Percentiles rank a stretch among this genome's conserved stretches.
Evolutionary conservation across 108 stramenopile species (phyloP).

Genomic region (Craspedostauros australis): DNA sequence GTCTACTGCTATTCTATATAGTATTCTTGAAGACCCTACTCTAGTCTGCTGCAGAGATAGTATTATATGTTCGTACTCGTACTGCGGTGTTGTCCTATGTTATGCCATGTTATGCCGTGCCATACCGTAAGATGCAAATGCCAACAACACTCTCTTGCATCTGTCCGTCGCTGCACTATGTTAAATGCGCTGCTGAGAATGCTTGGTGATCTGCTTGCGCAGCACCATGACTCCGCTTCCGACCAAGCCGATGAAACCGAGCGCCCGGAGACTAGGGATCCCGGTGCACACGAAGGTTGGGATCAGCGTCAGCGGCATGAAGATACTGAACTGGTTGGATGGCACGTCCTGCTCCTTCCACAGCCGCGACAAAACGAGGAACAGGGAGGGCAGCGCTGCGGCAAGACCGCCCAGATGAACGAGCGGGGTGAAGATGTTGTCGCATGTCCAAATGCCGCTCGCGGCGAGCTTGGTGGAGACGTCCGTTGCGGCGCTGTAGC

Average conservation of each 20-base stretch:
- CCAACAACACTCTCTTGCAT: too few species aligned
- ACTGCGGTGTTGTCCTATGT: too few species aligned
- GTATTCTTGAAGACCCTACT: too few species aligned
- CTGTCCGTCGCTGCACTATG: too few species aligned
- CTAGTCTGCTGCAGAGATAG: too few species aligned
- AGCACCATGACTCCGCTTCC: constrained; percentile 35
- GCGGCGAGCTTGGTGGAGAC: constrained; percentile 46
- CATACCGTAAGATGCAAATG: too few species aligned
- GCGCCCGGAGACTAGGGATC: constrained; percentile 48
- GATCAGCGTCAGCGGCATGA: constrained; percentile 50
- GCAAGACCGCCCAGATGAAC: constrained; percentile 47
- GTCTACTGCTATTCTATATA: too few species aligned
- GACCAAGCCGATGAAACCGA: constrained; percentile 35
- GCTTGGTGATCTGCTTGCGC: too few species aligned
- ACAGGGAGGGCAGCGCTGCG: constrained; percentile 48
- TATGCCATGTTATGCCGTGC: too few species aligned
- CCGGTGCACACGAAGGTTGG: constrained; percentile 52
- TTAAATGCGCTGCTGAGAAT: too few species aligned
- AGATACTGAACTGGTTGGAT: constrained; percentile 15
- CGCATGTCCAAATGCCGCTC: constrained; percentile 62
- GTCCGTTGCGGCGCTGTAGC: constrained; percentile 33
- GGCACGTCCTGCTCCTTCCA: constrained; percentile 26
- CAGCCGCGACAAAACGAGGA: constrained; percentile 22
- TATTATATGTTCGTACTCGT: too few species aligned
- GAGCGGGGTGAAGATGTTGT: constrained; percentile 38